Conservation (phyloP, 2,329 filamentous ascomycete genomes). For the Gremmenia infestans region DNA sequence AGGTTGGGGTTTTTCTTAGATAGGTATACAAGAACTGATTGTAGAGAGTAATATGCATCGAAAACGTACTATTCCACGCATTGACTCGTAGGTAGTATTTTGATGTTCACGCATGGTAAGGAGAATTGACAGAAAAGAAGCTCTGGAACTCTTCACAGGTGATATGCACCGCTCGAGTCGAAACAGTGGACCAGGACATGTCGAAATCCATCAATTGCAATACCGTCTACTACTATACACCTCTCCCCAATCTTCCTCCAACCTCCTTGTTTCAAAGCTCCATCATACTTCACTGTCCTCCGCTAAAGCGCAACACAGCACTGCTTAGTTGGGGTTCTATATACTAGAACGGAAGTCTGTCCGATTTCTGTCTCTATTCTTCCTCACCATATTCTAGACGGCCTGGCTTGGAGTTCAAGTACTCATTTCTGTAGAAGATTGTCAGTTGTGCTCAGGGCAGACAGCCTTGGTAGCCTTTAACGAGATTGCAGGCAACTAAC, state of each 20-base stretch:
- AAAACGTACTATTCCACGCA: background rate
- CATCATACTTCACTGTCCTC: conserved; percentile 9
- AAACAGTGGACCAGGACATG: background rate
- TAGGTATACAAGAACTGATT: background rate
- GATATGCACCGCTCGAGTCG: background rate
- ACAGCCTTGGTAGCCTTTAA: background rate
- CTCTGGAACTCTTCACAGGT: background rate
- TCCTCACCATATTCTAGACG: conserved; percentile 48
- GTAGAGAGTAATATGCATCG: background rate
- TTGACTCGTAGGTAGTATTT: too few species aligned
- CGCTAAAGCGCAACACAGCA: conserved; percentile 25
- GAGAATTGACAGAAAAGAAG: too few species aligned
- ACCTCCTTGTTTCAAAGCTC: conserved; percentile 10
- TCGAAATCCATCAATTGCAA: conserved; percentile 20
- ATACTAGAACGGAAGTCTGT: conserved; percentile 7
- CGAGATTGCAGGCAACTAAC: conserved; percentile 48
- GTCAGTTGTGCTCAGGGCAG: conserved; percentile 5
- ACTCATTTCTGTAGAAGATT: conserved; percentile 59
- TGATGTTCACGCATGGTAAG: too few species aligned
- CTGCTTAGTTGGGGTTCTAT: conserved; percentile 16
- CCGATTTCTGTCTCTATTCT: conserved; percentile 10
- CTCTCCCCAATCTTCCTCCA: conserved; percentile 8
- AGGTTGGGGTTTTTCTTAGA: background rate
- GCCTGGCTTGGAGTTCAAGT: conserved; percentile 74
- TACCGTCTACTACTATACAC: conserved; percentile 29